Conservation (phyloP, 306 rosid genomes). For the Sesbania bispinosa region DNA sequence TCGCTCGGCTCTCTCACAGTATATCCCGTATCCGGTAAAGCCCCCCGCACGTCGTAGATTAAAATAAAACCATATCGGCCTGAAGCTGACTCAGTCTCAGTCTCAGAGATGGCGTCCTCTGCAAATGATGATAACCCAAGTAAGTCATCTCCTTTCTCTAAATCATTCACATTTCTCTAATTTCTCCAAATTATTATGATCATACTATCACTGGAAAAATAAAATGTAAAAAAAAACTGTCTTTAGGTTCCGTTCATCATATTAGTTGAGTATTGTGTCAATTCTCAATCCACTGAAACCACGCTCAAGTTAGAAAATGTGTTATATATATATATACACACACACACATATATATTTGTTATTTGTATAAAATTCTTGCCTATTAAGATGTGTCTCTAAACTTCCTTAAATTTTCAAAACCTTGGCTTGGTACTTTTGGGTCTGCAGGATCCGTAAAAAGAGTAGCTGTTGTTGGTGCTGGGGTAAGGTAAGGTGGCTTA, state of each 20-base stretch:
- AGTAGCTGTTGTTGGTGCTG: slow-evolving; percentile 93
- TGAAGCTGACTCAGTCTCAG: background rate
- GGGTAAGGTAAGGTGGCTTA: slow-evolving; percentile 64
- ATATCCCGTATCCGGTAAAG: background rate
- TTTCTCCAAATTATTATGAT: background rate
- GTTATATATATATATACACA: too few relatives aligned
- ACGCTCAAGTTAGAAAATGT: slow-evolving; percentile 6
- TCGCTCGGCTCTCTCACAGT: too few relatives aligned
- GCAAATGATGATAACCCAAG: slow-evolving; percentile 37
- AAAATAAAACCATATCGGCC: background rate
- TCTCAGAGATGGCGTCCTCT: slow-evolving; percentile 46
- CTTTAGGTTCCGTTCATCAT: background rate
- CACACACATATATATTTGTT: too few relatives aligned
- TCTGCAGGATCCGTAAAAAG: slow-evolving; percentile 64
- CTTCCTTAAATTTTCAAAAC: background rate
- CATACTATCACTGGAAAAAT: background rate
- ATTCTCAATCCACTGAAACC: background rate
- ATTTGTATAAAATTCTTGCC: background rate
- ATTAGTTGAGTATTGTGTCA: background rate
- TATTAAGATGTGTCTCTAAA: background rate
- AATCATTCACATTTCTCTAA: background rate
- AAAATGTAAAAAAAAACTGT: background rate
- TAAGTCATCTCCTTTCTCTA: slow-evolving; percentile 23
- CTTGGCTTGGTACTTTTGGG: background rate
- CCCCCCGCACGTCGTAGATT: background rate